Base-by-base conservation (phyloP, 2,329 filamentous ascomycete genomes). In the Trichophyton simii region DNA sequence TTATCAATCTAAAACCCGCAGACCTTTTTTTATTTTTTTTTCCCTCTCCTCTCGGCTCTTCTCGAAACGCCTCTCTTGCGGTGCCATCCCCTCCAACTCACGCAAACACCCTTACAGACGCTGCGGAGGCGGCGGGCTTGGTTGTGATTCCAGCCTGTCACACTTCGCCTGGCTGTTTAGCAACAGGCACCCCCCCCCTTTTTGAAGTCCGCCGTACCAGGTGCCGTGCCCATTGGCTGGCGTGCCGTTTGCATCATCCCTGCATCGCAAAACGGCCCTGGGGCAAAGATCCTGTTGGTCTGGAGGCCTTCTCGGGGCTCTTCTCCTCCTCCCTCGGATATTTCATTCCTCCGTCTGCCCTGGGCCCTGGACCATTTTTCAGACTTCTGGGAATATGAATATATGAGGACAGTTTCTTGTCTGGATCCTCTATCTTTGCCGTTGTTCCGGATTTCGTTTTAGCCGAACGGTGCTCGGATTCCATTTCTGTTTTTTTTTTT, bases 1-100 rank as follows among this genome's bases (percentile, higher is more conserved):
- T 59, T 59, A 59, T 59, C 58, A 59, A 59, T 50, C 42, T 34
- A 25, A 44, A 34, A 55, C 34, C 34, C 34, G 34, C 52, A 55
- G 28, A n/a, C 25, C 20, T 22, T 31, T 15, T 6, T 2, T 36
- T 38, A 38, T 55, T 55, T 34, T 36, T 36, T 55, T 55, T 55
- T 22, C 2, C 22, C 18, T 13, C 18, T 6, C n/a, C n/a, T n/a
- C 28, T 55, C 52, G 25, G 28, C 52, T 25, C 52, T 15, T 31
- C 28, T 36, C 28, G 11, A 3, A 28, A 6, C 28, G 22, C n/a
- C 52, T 28, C 25, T 7, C 13, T 15, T 13, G 28, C 28, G 34
- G 9, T 22, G 48, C 48, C 48, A 31, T 52, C 42, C 18, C 11
- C 22, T 31, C 13, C 22, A n/a, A 31, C 20, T 20, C 1, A 13